Percentiles rank a stretch among this genome's conserved stretches.
Conservation (phyloP, 257 asterid species). For the Solanum etuberosum region DNA sequence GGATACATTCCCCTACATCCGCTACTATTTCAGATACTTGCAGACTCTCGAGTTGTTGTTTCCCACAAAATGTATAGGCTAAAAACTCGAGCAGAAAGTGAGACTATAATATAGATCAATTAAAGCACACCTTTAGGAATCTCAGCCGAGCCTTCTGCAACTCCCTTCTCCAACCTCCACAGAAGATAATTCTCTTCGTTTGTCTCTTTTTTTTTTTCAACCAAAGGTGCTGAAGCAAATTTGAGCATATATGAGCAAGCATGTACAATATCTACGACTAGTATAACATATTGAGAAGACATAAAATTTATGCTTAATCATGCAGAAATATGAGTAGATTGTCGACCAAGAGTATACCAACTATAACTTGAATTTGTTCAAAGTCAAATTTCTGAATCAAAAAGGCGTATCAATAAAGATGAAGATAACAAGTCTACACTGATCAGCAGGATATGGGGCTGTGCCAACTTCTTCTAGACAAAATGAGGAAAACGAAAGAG, state of each 20-base stretch:
- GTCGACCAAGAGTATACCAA: not conserved
- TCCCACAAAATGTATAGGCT: not conserved
- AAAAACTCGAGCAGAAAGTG: not conserved
- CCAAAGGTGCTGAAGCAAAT: conserved; percentile 66
- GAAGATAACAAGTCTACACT: not conserved
- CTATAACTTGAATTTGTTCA: not conserved
- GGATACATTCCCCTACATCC: not conserved
- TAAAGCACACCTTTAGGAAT: conserved; percentile 59
- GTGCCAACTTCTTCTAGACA: not conserved
- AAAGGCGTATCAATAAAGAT: not conserved
- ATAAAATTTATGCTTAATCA: not conserved
- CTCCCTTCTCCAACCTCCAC: conserved; percentile 90
- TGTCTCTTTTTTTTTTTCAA: conserved; percentile 71
- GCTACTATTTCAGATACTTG: not conserved
- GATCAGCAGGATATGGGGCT: not conserved
- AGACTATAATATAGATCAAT: not conserved
- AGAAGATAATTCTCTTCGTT: conserved; percentile 63
- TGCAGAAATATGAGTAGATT: not conserved
- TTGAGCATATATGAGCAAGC: not conserved
- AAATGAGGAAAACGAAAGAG: not conserved
- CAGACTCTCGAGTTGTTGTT: not conserved
- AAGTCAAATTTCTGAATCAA: not conserved
- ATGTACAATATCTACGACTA: not conserved
- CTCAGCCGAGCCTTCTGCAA: conserved; percentile 88
- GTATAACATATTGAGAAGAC: not conserved